Base-by-base conservation (phyloP, 768 basidiomycete species). In the Tylopilus sp. region DNA sequence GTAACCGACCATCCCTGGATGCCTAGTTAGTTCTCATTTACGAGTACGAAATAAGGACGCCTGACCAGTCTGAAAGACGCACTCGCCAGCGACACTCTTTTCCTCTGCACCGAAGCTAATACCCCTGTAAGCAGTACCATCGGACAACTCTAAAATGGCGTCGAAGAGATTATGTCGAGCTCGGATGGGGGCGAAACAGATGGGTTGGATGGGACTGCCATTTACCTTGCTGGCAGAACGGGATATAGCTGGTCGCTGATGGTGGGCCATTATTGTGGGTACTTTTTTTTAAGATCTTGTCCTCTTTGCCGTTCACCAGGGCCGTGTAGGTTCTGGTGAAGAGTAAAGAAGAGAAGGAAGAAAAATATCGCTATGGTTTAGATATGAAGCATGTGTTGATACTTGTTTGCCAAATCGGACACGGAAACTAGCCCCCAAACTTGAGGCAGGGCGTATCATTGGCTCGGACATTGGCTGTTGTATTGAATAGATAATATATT, bases 51-150 rank as follows among this genome's bases (percentile, higher is more conserved):
- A 21, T 53, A 45, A 55, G 51, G 46, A 56, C 41, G 63, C 60
- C 86, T 68, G 64, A 95, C 97, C 97, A 36, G 97, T 99, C 76
- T 98, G 95, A 75, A 99, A 99, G 65, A 99, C 97, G 70, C 97
- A 98, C 81, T 99, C 97, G 61, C 97, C 97, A 17, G 95, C 80
- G 28, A 95, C 79, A 65, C 91, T 94, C 72, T 92, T 95, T 41
- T 79, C 82, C 61, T 91, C 80, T 4, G 92, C 93, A 63, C 97
- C 97, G 65, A 99, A 98, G 64, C 88, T 92, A 67, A 89, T 85
- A 31, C 97, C 97, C 50, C 87, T 77, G 63, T 83, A 91, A 1
- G 88, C 86, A 48, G 91, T 82, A 3, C 95, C 95, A 71, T 98
- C 95, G 43, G 79, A 79, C 54, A 99, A 78, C 71, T 98, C 93